phyloP scores from a whole-genome alignment of 106 monocot species.

The Iris macrosiphon region DNA sequence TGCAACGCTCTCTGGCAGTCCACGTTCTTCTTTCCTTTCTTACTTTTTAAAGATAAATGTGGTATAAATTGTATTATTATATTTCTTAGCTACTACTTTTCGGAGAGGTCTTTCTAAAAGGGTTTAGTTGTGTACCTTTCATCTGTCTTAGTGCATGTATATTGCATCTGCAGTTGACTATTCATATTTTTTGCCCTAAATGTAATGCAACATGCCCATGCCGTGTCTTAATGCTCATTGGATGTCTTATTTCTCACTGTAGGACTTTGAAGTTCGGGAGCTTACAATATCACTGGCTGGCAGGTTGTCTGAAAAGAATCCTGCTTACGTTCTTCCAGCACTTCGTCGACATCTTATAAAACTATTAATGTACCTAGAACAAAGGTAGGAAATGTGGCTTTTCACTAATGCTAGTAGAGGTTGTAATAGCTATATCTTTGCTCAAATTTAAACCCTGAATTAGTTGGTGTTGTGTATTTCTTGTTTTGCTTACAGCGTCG shows the following conservation, averaged over 20 bases:
- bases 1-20: no score
- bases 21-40: no score
- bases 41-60: no score
- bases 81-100: no score
- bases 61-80: no score
- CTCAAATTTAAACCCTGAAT: no score
- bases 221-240: neutral
- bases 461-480: neutral
- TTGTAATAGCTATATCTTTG: neutral
- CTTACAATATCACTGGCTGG: constrained; percentile 80
- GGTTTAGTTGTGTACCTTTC: no score
- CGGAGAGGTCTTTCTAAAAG: no score
- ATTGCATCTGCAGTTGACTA: no score
- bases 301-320: constrained; percentile 95
- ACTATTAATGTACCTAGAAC: constrained; percentile 68
- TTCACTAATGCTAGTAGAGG: neutral
- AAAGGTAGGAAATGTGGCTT: constrained; percentile 48
- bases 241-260: constrained; percentile 7
- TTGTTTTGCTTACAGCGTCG: constrained; percentile 48
- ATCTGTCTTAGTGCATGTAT: no score
- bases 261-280: constrained; percentile 82
- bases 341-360: constrained; percentile 97
- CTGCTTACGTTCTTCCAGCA: constrained; percentile 96
- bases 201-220: no score
- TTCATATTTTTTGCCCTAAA: no score